Base-by-base conservation (phyloP, 1,284 basidiomycete species). In the Stygiomarasmius scandens region DNA sequence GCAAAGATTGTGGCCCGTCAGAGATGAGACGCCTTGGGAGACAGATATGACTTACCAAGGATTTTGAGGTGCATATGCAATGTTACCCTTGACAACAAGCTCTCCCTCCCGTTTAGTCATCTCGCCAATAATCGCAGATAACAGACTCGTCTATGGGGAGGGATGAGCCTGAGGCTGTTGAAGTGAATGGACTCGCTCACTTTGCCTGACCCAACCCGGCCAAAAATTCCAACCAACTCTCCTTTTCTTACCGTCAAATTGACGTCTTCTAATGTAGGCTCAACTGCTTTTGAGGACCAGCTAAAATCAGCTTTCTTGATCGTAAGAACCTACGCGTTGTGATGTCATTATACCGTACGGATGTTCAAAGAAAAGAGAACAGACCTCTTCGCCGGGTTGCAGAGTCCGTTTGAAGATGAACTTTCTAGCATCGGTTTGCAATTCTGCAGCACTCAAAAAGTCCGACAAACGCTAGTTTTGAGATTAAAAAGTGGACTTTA, bases 171-270 rank as follows among this genome's bases (percentile, higher is more conserved):
- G n/a, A n/a, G n/a, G n/a, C n/a, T n/a, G n/a, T n/a, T n/a, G n/a
- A n/a, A 63, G 20, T 64, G 38, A 41, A 41, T 41, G 32, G 32
- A 34, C 14, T 8, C 8, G 38, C 38, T 63, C 63, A 89, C 86
- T 82, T 98, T 98, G 56, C 96, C 96, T 51, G 88, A 85, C n/a
- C 96, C 96, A 27, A 98, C 95, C 29, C 91, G 86, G 10, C 96
- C 96, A 14, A 97, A 81, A 2, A 98, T 77, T 10, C 91, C 93
- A 0, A 96, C 76, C 2, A 98, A 74, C 65, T 97, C 92, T n/a
- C 95, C 95, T 69, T 93, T 95, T 48, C 81, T 83, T 9, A 94
- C 84, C 0, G 78, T 80, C 12, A 97, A 64, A 65, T 88, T 85
- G 63, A 98, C 89, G 56, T 87, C 86, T 64, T 93, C 87, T 8